Conservation (phyloP, 768 basidiomycete species). For the Phallus indusiatus region DNA sequence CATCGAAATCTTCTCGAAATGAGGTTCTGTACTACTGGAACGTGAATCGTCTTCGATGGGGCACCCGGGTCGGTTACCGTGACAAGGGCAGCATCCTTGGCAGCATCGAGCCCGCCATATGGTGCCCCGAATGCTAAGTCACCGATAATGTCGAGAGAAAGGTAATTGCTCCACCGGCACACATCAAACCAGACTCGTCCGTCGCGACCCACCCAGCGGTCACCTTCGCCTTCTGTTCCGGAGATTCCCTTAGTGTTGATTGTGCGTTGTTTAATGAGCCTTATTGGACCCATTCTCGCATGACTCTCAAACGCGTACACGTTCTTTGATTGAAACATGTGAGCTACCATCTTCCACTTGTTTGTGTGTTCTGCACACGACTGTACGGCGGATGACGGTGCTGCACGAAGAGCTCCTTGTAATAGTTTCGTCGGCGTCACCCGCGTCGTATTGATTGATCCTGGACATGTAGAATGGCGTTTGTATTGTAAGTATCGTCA, state of each 20-base stretch:
- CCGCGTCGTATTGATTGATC: too few species aligned
- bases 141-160: conserved; percentile 71
- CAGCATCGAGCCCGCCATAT: conserved; percentile 78
- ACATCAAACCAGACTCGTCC: conserved; percentile 68
- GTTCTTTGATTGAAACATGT: conserved; percentile 77
- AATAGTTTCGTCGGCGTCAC: too few species aligned
- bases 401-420: too few species aligned
- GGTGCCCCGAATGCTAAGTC: conserved; percentile 82
- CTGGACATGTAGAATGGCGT: too few species aligned
- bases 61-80: conserved; percentile 32
- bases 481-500: too few species aligned
- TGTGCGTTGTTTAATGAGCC: conserved; percentile 53
- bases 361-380: conserved; percentile 71
- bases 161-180: conserved; percentile 61
- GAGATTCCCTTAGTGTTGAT: conserved; percentile 43
- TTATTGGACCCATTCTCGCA: conserved; percentile 47
- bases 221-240: conserved; percentile 49
- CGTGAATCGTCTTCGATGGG: conserved; percentile 36
- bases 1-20: conserved; percentile 83
- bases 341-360: conserved; percentile 85
- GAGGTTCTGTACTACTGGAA: conserved; percentile 78
- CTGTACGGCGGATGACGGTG: conserved; percentile 64
- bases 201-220: conserved; percentile 47
- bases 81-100: conserved; percentile 62
- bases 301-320: conserved; percentile 83